A percentile compares a stretch with the other conserved stretches of the same genome.
These are phyloP conservation scores for Russula sp. DNA, from an alignment of 768 basidiomycete genomes.

Conservation along the genomic window DNA sequence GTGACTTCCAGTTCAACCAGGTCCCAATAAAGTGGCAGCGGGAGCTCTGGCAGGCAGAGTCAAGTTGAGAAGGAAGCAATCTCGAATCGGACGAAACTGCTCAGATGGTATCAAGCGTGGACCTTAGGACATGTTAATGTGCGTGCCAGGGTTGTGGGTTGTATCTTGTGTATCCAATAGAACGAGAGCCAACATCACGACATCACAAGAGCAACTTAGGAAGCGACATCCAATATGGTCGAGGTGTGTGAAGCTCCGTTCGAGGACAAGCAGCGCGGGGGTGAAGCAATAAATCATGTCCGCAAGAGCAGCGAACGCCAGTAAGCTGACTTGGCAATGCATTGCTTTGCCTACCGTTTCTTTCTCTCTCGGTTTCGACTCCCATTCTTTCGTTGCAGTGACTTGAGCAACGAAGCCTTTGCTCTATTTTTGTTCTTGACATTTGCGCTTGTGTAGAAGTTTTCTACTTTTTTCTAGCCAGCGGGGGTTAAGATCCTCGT, in stretches of 20 bases:
- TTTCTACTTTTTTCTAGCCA: constrained; percentile 72
- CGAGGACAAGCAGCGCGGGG: not conserved
- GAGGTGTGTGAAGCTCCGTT: too few relatives aligned
- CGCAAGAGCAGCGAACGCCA: not conserved
- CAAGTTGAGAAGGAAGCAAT: too few relatives aligned
- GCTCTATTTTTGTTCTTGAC: constrained; percentile 82
- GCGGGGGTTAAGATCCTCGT: not conserved
- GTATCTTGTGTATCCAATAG: not conserved
- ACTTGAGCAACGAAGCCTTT: constrained; percentile 54
- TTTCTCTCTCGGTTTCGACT: constrained; percentile 11
- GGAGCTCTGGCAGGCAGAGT: too few relatives aligned
- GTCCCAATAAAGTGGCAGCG: too few relatives aligned
- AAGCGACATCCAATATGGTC: not conserved
- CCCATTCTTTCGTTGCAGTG: constrained; percentile 28
- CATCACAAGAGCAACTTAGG: not conserved
- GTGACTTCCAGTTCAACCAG: too few relatives aligned
- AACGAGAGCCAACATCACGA: not conserved
- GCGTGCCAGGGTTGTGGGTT: not conserved
- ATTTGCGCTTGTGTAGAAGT: constrained; percentile 81
- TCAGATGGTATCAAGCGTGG: not conserved
- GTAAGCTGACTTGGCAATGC: not conserved
- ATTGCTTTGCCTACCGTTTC: constrained; percentile 5
- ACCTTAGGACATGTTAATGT: not conserved
- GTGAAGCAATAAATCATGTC: not conserved
- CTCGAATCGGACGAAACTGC: not conserved